phyloP scores from a whole-genome alignment of 768 basidiomycete species.

The Russula abietina region DNA sequence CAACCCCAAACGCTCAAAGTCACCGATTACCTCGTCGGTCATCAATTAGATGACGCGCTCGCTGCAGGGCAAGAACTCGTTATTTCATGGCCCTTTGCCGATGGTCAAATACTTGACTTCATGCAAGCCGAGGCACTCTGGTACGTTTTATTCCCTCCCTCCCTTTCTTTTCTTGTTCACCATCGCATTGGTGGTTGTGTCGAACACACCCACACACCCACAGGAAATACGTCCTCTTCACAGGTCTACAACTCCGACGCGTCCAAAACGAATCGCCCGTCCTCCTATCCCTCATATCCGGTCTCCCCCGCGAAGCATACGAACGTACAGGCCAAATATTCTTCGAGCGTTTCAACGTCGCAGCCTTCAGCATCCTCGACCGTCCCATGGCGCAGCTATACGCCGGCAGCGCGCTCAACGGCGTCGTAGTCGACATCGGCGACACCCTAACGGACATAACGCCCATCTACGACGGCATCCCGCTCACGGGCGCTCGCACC shows the following conservation, averaged over 20 bases:
- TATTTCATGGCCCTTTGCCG: constrained; percentile 78
- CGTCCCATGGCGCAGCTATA: constrained; percentile 83
- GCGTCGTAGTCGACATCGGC: constrained; percentile 79
- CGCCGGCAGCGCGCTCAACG: constrained; percentile 62
- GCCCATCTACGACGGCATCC: constrained; percentile 68
- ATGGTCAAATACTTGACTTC: constrained; percentile 71
- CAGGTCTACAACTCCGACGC: constrained; percentile 65
- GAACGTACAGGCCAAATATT: constrained; percentile 78
- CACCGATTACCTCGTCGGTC: constrained; percentile 78
- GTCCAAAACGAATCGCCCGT: constrained; percentile 85
- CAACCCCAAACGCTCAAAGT: constrained; percentile 44
- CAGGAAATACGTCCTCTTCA: constrained; percentile 85
- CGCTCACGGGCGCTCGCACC: constrained; percentile 48
- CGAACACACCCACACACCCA: neutral
- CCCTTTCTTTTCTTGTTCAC: neutral
- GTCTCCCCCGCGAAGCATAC: constrained; percentile 58
- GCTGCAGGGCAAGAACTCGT: constrained; percentile 65
- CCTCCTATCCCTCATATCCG: constrained; percentile 61
- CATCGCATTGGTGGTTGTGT: neutral
- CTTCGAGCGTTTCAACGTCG: constrained; percentile 89
- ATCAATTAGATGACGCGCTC: constrained; percentile 74
- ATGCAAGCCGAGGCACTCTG: constrained; percentile 84
- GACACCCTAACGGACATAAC: constrained; percentile 70
- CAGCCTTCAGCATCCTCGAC: constrained; percentile 73
- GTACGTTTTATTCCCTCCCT: constrained; percentile 35